Evolutionary conservation across 495 filamentous ascomycete genomes (phyloP).

Genomic region (Podospora fimiseda): DNA sequence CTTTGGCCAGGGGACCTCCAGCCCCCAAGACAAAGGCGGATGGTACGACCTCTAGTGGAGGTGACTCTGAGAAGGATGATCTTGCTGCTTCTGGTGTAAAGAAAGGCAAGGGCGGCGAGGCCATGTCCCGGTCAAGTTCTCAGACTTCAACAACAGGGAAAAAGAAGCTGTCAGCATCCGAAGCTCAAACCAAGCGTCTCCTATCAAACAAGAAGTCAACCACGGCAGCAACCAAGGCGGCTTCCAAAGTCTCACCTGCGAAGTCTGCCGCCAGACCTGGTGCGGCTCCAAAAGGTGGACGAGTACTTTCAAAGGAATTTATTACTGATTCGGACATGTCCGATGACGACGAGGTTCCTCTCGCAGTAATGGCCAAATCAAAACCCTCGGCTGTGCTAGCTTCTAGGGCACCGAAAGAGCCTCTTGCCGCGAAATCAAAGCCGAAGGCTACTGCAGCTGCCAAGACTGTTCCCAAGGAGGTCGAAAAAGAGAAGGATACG

Average conservation of each 20-base stretch:
- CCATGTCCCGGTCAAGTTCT: slow-evolving; percentile 49
- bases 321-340: slow-evolving; percentile 67
- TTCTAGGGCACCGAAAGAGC: slow-evolving; percentile 30
- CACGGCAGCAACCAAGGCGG: slow-evolving; percentile 19
- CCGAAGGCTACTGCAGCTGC: slow-evolving; percentile 10
- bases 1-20: slow-evolving; percentile 53
- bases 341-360: slow-evolving; percentile 46
- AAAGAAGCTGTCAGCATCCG: slow-evolving; percentile 57
- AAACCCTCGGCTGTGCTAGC: slow-evolving; percentile 22
- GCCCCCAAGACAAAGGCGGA: slow-evolving; percentile 54
- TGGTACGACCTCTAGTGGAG: slow-evolving; percentile 50
- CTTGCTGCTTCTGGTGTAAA: slow-evolving; percentile 18
- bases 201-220: slow-evolving; percentile 49
- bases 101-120: slow-evolving; percentile 41
- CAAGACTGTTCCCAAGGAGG: slow-evolving; percentile 10
- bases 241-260: slow-evolving; percentile 29
- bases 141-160: slow-evolving; percentile 44
- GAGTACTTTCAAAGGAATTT: slow-evolving; percentile 57
- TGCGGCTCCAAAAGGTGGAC: slow-evolving; percentile 15
- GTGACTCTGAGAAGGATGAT: slow-evolving; percentile 42
- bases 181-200: slow-evolving; percentile 55
- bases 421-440: slow-evolving; percentile 10
- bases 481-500: slow-evolving; percentile 24
- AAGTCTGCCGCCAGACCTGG: slow-evolving; percentile 24
- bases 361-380: slow-evolving; percentile 33